Conservation (phyloP, 331 rosid genomes). For the Pyracantha coccinea region DNA sequence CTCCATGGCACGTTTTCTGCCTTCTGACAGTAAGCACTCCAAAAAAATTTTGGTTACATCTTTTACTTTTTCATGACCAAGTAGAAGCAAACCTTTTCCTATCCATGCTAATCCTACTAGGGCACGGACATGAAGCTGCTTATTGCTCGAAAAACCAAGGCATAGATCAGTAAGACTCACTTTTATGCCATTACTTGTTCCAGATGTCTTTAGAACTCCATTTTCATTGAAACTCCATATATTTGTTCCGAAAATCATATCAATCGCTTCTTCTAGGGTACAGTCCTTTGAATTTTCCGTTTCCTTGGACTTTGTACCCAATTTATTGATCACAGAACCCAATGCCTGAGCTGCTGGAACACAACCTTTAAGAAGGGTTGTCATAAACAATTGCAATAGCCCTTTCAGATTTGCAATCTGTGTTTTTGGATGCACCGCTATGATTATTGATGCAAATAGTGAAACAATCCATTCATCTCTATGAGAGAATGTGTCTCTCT, state of each 20-base stretch:
- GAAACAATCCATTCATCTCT: constrained; percentile 61
- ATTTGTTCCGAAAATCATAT: constrained; percentile 48
- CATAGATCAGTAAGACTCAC: constrained; percentile 56
- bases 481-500: constrained; percentile 31
- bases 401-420: constrained; percentile 46
- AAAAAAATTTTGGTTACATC: constrained; percentile 58
- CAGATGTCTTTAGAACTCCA: constrained; percentile 24
- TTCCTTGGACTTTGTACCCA: constrained; percentile 36
- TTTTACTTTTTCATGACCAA: constrained; percentile 79
- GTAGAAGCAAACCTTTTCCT: constrained; percentile 82
- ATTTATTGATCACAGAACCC: constrained; percentile 87
- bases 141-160: constrained; percentile 44
- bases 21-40: constrained; percentile 50
- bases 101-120: constrained; percentile 84
- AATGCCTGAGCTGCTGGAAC: constrained; percentile 83
- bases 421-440: constrained; percentile 50
- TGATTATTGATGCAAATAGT: constrained; percentile 71
- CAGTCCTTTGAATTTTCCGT: constrained; percentile 30
- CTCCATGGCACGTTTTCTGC: constrained; percentile 23
- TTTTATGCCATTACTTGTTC: constrained; percentile 30
- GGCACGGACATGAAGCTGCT: constrained; percentile 57
- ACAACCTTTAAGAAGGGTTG: constrained; percentile 54
- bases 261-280: constrained; percentile 73
- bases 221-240: constrained; percentile 22
- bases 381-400: constrained; percentile 51